Evolutionary conservation across 768 basidiomycete species (phyloP), one percentile per base, ranked within the genome.

Genomic region (Leucocoprinus sp.): DNA sequence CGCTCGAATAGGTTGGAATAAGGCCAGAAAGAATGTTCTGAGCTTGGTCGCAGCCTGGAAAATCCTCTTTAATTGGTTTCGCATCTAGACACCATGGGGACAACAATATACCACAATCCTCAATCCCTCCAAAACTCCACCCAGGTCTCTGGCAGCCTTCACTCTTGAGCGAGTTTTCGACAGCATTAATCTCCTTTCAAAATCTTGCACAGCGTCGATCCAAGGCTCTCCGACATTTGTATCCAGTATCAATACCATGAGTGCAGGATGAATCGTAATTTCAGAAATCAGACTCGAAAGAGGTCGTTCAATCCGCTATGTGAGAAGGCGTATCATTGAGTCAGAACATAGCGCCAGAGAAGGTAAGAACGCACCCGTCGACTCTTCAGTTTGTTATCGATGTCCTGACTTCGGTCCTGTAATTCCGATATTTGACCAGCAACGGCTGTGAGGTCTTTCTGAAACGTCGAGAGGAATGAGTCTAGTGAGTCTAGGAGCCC

Each of bases 401-500:
- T 96, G 33, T 86, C 86, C 53, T 87, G 85, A 59, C 91, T 93
- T 26, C 90, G 75, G 52, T 80, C 77, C 57, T 98, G 96, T 18
- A 99, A 71, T 51, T 97, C 91, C 1, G 90, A 86, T 60, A 99
- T 95, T 60, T 99, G 93, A 2, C 92, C 89, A 2, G 96, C 97
- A 8, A 98, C 96, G 1, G 84, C 83, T 4, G 91, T 87, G 17
- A 99, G 72, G 62, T 99, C 95, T 54, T 74, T 84, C 63, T 97
- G 95, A 57, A 99, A 99, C 0, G 89, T 96, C 2, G 91, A 92
- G 8, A 99, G 74, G 62, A 98, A 98, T 1, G 80, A 73, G 53
- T 96, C 84, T 2, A 99, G 73, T 1, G 90, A 90, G 57, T 91
- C 83, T 43, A 99, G 71, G 15, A 98, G 75, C 48, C 72, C 73